phyloP scores from a whole-genome alignment of 768 basidiomycete species.

The Gloeostereum incarnatum region DNA sequence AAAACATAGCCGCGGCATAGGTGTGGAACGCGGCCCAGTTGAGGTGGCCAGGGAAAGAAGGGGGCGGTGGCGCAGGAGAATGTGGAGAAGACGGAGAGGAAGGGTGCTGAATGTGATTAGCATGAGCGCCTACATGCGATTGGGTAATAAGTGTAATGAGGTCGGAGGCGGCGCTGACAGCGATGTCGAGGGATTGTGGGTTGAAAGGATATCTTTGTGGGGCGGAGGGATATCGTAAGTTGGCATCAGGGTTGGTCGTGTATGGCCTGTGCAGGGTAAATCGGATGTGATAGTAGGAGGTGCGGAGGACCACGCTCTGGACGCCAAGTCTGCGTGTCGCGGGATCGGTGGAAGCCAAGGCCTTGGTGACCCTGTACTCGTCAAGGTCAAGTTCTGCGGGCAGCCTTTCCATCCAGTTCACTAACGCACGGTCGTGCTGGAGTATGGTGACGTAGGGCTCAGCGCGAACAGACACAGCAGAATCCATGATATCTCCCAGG shows the following conservation, averaged over 20 bases:
- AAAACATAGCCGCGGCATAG: slow-evolving; percentile 85
- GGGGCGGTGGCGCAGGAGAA: too few relatives aligned
- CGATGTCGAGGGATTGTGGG: slow-evolving; percentile 59
- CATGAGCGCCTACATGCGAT: slow-evolving; percentile 67
- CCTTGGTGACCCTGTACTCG: slow-evolving; percentile 65
- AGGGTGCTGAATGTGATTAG: too few relatives aligned
- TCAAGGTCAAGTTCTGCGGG: slow-evolving; percentile 69
- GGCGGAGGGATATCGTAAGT: slow-evolving; percentile 16
- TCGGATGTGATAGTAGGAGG: slow-evolving; percentile 73
- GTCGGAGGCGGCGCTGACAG: slow-evolving; percentile 69
- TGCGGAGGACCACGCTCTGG: slow-evolving; percentile 73
- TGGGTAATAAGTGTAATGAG: slow-evolving; percentile 72
- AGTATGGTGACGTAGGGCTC: slow-evolving; percentile 68
- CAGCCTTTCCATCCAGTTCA: slow-evolving; percentile 70
- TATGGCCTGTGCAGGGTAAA: slow-evolving; percentile 81
- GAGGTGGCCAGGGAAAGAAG: slow-evolving; percentile 76
- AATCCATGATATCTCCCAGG: slow-evolving; percentile 80
- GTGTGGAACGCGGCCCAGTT: slow-evolving; percentile 79
- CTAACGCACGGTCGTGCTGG: slow-evolving; percentile 62
- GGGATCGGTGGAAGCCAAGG: slow-evolving; percentile 53
- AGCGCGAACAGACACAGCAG: slow-evolving; percentile 72
- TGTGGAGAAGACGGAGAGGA: too few relatives aligned
- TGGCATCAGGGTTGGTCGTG: slow-evolving; percentile 26
- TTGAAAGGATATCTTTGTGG: slow-evolving; percentile 30
- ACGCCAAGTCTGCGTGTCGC: slow-evolving; percentile 62